Conservation (phyloP, 2,329 filamentous ascomycete genomes). For the Zymoseptoria ardabiliae region DNA sequence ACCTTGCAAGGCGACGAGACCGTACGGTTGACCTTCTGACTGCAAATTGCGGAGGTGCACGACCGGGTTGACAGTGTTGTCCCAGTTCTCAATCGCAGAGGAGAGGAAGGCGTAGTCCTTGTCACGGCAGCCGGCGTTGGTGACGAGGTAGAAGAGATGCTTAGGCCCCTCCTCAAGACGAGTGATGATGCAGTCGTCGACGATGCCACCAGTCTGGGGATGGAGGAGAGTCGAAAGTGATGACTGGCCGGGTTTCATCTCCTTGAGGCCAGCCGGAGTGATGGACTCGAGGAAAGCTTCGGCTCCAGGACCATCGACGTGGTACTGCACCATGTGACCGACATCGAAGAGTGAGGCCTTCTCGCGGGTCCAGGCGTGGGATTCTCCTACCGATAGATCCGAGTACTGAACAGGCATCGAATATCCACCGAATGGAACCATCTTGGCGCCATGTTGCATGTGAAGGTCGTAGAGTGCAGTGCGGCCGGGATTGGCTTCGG, state of each 20-base stretch:
- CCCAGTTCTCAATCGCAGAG: constrained; percentile 58
- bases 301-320: constrained; percentile 72
- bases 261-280: constrained; percentile 66
- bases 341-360: constrained; percentile 93
- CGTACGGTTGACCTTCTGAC: constrained; percentile 51
- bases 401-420: constrained; percentile 88
- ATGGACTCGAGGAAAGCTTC: constrained; percentile 74
- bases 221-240: constrained; percentile 80
- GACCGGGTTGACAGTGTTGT: constrained; percentile 41
- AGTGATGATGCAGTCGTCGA: constrained; percentile 90
- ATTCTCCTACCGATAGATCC: constrained; percentile 68
- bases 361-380: constrained; percentile 81
- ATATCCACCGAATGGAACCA: constrained; percentile 94
- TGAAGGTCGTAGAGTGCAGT: constrained; percentile 77
- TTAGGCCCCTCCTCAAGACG: constrained; percentile 51
- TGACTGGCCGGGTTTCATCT: constrained; percentile 60
- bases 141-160: constrained; percentile 77
- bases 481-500: constrained; percentile 26
- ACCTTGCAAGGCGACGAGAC: constrained; percentile 83
- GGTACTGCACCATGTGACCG: constrained; percentile 89
- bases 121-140: constrained; percentile 84
- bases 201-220: constrained; percentile 75
- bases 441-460: constrained; percentile 72
- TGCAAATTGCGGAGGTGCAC: constrained; percentile 26
- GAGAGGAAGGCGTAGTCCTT: constrained; percentile 77